These are phyloP conservation scores for Melastoma malabathricum DNA, from an alignment of 345 rosid species.

Conservation along the genomic window DNA sequence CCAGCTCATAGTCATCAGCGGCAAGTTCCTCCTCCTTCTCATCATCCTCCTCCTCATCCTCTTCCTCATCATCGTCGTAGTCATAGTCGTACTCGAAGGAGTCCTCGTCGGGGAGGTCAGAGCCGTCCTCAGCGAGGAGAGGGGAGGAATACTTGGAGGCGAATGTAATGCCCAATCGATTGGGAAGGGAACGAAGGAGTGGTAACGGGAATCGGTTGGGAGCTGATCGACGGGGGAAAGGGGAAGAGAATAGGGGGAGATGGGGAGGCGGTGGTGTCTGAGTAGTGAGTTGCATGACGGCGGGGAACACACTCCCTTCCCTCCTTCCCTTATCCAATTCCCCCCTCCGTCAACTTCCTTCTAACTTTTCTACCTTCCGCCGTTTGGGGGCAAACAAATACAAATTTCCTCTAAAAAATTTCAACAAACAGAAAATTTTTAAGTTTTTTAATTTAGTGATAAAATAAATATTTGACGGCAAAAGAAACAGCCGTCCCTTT, in stretches of 20 bases:
- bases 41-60: conserved; percentile 8
- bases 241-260: not conserved
- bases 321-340: no score
- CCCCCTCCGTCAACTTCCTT: no score
- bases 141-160: conserved; percentile 33
- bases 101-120: conserved; percentile 54
- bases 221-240: not conserved
- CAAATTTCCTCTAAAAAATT: no score
- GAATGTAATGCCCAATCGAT: not conserved
- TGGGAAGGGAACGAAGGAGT: conserved; percentile 2
- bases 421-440: no score
- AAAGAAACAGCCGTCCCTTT: no score
- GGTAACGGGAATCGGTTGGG: not conserved
- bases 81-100: conserved; percentile 15
- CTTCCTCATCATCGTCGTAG: conserved; percentile 23
- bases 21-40: conserved; percentile 43
- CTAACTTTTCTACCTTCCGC: no score
- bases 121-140: conserved; percentile 25
- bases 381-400: no score
- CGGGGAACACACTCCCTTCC: no score
- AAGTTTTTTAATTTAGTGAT: no score
- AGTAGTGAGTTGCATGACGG: no score
- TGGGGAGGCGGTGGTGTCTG: not conserved
- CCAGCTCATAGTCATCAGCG: conserved; percentile 40
- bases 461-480: no score